These are phyloP conservation scores for Evansstolkia leycettana DNA, from an alignment of 495 filamentous ascomycete genomes.

Conservation along the genomic window DNA sequence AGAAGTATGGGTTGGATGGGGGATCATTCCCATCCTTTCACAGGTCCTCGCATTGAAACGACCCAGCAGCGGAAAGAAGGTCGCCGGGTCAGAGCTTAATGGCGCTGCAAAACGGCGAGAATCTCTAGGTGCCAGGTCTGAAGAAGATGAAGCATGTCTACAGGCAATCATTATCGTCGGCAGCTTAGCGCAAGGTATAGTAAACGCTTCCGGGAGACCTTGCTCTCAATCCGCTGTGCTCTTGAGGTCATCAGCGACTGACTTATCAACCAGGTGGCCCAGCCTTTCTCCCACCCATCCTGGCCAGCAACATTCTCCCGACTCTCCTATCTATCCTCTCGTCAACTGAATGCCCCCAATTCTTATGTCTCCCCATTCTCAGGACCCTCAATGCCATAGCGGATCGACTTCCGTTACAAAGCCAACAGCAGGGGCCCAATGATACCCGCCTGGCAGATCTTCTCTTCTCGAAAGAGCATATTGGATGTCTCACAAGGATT, in stretches of 20 bases:
- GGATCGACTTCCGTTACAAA: constrained; percentile 46
- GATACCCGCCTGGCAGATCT: constrained; percentile 45
- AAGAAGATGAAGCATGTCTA: constrained; percentile 54
- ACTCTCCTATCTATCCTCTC: constrained; percentile 56
- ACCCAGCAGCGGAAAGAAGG: constrained; percentile 23
- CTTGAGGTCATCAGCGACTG: constrained; percentile 5
- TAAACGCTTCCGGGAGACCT: background rate
- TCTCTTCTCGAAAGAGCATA: constrained; percentile 48
- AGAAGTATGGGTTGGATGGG: constrained; percentile 55
- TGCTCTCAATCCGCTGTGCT: background rate
- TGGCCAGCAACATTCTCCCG: constrained; percentile 51
- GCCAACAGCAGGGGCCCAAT: constrained; percentile 26
- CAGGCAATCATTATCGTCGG: constrained; percentile 72
- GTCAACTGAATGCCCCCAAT: constrained; percentile 48
- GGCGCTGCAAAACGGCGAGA: constrained; percentile 11
- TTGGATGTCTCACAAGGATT: constrained; percentile 49
- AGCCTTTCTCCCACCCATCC: constrained; percentile 61
- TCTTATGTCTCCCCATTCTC: constrained; percentile 59
- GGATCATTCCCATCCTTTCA: constrained; percentile 57
- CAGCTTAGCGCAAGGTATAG: constrained; percentile 72
- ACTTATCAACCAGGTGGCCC: constrained; percentile 54
- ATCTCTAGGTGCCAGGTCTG: constrained; percentile 14
- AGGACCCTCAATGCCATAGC: constrained; percentile 61
- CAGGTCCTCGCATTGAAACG: constrained; percentile 38
- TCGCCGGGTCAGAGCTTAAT: constrained; percentile 20